A percentile compares a stretch with the other conserved stretches of the same genome.
phyloP scores from a whole-genome alignment of 2,329 filamentous ascomycete species.

The Neofusicoccum laricinum region DNA sequence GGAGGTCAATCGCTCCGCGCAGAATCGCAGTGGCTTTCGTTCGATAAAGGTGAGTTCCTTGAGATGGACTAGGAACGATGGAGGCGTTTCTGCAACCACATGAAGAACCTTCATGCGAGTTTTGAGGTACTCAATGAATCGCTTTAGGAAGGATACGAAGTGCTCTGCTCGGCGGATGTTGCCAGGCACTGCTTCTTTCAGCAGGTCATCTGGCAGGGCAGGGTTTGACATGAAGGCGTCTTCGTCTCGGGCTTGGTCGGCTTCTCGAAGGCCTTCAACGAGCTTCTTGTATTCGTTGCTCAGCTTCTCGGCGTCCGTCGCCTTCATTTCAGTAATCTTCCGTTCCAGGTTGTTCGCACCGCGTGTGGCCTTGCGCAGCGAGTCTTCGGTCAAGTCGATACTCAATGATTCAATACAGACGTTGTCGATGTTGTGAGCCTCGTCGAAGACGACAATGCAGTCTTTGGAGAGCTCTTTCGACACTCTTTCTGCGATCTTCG shows the following conservation, averaged over 20 bases:
- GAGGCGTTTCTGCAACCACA: conserved; percentile 94
- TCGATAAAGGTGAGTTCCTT: conserved; percentile 98
- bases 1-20: conserved; percentile 89
- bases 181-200: conserved; percentile 93
- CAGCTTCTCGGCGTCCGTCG: conserved; percentile 90
- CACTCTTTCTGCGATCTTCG: conserved; percentile 94
- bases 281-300: conserved; percentile 95
- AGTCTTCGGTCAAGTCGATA: conserved; percentile 95
- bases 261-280: conserved; percentile 83
- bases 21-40: conserved; percentile 90
- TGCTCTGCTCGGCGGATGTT: conserved; percentile 96
- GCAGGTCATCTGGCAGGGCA: conserved; percentile 84
- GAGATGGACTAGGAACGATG: conserved; percentile 87
- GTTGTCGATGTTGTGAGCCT: conserved; percentile 99
- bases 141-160: conserved; percentile 89
- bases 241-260: conserved; percentile 85
- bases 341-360: conserved; percentile 88
- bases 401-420: conserved; percentile 97
- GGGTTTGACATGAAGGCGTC: conserved; percentile 98
- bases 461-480: conserved; percentile 96
- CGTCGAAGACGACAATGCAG: conserved; percentile 97
- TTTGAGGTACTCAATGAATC: conserved; percentile 97
- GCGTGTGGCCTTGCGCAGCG: conserved; percentile 81
- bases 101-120: conserved; percentile 98
- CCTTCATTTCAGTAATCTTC: conserved; percentile 91